Conservation (phyloP, 345 rosid genomes). For the Eucalyptus curtisii region DNA sequence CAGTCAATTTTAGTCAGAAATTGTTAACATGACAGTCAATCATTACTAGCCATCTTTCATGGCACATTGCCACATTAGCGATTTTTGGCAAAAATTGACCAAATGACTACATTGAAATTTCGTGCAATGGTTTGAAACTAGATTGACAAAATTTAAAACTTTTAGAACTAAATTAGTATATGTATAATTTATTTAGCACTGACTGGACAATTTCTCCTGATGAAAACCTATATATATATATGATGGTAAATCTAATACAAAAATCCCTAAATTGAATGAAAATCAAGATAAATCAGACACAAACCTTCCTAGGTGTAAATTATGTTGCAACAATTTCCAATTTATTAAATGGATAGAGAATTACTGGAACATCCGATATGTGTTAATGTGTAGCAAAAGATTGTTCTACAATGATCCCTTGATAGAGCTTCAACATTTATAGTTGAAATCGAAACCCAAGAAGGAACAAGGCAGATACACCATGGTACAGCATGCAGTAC, state of each 20-base stretch:
- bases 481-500: not conserved
- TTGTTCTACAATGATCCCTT: not conserved
- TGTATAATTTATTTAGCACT: not conserved
- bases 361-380: not conserved
- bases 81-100: too few species aligned
- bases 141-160: too few species aligned
- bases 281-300: not conserved
- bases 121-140: too few species aligned
- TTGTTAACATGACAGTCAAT: rapidly evolving
- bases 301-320: not conserved
- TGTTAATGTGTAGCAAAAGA: not conserved
- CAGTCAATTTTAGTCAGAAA: not conserved
- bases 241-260: not conserved
- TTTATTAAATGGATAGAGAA: not conserved
- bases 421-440: not conserved
- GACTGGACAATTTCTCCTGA: too few species aligned
- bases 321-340: not conserved
- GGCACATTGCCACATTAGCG: rapidly evolving
- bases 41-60: not conserved
- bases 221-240: too few species aligned
- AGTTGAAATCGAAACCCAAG: not conserved
- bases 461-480: not conserved
- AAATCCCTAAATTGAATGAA: not conserved
- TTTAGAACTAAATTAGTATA: too few species aligned
- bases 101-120: too few species aligned